A percentile compares a stretch with the other conserved stretches of the same genome.
These are phyloP conservation scores for Peziza echinospora DNA, from an alignment of 495 filamentous ascomycete species.

Conservation along the genomic window DNA sequence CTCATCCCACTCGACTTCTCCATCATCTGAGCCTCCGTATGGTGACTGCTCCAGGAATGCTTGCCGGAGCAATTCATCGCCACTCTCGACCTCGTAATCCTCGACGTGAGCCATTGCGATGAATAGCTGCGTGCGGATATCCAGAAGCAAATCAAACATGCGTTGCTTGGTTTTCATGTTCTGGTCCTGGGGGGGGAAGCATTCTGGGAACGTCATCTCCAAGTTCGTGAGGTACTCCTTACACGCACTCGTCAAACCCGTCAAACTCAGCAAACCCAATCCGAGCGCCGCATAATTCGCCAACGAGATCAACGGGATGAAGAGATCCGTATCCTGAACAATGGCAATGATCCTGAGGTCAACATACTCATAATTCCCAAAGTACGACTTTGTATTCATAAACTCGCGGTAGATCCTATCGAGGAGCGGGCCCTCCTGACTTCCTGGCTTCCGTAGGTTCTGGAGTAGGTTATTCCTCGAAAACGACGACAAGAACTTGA, in stretches of 20 bases:
- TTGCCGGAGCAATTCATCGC: slow-evolving; percentile 5
- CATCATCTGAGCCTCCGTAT: not conserved
- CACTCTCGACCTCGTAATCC: slow-evolving; percentile 1
- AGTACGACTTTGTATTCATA: not conserved
- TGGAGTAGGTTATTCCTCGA: not conserved
- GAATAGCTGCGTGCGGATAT: slow-evolving; percentile 9
- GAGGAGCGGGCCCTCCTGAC: not conserved
- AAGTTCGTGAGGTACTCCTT: slow-evolving; percentile 8
- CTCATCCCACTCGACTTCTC: not conserved
- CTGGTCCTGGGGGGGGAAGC: slow-evolving; percentile 5
- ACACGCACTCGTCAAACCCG: slow-evolving; percentile 2
- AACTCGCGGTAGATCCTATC: not conserved
- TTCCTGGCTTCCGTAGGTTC: not conserved
- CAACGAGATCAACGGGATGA: slow-evolving; percentile 5
- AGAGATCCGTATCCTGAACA: not conserved
- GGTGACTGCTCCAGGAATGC: slow-evolving; percentile 5
- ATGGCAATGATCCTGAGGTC: slow-evolving; percentile 1
- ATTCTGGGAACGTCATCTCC: slow-evolving; percentile 5
- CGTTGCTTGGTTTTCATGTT: slow-evolving; percentile 4
- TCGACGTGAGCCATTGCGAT: slow-evolving; percentile 5
- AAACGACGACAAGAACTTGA: not conserved
- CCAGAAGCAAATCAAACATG: slow-evolving; percentile 6
- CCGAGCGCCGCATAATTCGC: slow-evolving; percentile 10
- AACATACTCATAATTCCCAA: not conserved
- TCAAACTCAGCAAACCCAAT: slow-evolving; percentile 6